These are phyloP conservation scores for Thielaviopsis musarum DNA, from an alignment of 2,329 filamentous ascomycete species.

Conservation along the genomic window DNA sequence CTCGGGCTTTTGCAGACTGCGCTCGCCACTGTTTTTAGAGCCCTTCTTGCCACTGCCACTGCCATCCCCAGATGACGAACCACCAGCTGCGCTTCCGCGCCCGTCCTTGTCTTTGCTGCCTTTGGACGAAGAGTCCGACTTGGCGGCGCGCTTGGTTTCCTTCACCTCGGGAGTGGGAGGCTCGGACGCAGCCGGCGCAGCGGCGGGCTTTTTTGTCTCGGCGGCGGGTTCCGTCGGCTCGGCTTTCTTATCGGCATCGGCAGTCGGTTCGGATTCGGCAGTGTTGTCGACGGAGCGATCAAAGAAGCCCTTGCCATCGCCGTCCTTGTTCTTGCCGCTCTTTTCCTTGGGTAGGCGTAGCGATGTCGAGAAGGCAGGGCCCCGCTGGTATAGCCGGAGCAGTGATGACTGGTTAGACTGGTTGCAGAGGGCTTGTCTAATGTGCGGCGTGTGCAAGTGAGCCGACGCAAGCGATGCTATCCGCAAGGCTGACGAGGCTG, in stretches of 20 bases:
- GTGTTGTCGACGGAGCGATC: constrained; percentile 32
- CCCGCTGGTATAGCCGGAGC: constrained; percentile 7
- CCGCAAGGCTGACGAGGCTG: neutral
- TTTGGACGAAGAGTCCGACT: constrained; percentile 7
- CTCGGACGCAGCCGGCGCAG: neutral
- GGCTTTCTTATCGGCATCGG: constrained; percentile 25
- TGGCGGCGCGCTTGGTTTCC: constrained; percentile 2
- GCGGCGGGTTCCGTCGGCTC: neutral
- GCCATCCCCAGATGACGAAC: constrained; percentile 20
- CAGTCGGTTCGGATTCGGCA: constrained; percentile 35
- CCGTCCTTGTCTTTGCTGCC: constrained; percentile 33
- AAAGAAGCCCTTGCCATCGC: constrained; percentile 26
- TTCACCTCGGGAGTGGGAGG: neutral
- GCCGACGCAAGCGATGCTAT: constrained; percentile 6
- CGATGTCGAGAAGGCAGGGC: constrained; percentile 7
- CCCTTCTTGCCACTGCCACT: constrained; percentile 55
- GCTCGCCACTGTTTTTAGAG: constrained; percentile 49
- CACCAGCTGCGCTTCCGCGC: constrained; percentile 40
- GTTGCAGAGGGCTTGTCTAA: constrained; percentile 2
- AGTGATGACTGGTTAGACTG: constrained; percentile 4
- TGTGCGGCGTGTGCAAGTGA: constrained; percentile 5
- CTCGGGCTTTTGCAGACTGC: constrained; percentile 67
- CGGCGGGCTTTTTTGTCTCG: neutral
- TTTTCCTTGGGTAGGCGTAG: constrained; percentile 11
- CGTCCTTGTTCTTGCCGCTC: constrained; percentile 22